Percentiles rank a stretch among this genome's conserved stretches.
Conservation (phyloP, 176 grass and related monocot species). For the Hsuehochloa calcarea region DNA sequence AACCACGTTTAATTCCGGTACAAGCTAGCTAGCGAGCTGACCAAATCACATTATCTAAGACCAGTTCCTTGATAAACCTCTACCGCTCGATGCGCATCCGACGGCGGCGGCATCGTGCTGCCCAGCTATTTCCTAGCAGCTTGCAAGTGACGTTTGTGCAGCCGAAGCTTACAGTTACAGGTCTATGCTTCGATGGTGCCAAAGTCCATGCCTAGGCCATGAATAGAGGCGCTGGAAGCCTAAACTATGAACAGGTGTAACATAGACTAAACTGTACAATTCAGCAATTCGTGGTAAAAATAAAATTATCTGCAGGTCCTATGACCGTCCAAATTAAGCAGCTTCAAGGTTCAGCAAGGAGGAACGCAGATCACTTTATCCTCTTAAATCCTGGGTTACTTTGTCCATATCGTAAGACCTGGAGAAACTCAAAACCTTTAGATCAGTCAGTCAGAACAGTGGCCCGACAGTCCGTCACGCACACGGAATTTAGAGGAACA, state of each 20-base stretch:
- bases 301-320: not conserved
- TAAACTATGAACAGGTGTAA: not conserved
- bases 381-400: not conserved
- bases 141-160: not conserved
- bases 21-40: not conserved
- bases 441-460: not conserved
- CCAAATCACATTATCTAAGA: not conserved
- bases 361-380: not conserved
- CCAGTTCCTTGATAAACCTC: too few relatives aligned
- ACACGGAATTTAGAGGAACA: not conserved
- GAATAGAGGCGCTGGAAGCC: too few relatives aligned
- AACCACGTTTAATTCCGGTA: not conserved
- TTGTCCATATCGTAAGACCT: not conserved
- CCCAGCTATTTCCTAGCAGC: not conserved
- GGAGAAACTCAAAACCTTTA: not conserved
- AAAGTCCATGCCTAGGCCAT: not conserved
- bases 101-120: not conserved
- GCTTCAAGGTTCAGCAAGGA: slow-evolving; percentile 14
- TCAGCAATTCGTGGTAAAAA: not conserved
- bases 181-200: slow-evolving; percentile 35
- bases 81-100: not conserved
- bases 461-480: not conserved
- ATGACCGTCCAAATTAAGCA: not conserved
- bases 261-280: not conserved
- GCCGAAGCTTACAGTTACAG: not conserved